A percentile compares a stretch with the other conserved stretches of the same genome.
phyloP scores from a whole-genome alignment of 164 flowering plant species.

The Cinnamomum micranthum region DNA sequence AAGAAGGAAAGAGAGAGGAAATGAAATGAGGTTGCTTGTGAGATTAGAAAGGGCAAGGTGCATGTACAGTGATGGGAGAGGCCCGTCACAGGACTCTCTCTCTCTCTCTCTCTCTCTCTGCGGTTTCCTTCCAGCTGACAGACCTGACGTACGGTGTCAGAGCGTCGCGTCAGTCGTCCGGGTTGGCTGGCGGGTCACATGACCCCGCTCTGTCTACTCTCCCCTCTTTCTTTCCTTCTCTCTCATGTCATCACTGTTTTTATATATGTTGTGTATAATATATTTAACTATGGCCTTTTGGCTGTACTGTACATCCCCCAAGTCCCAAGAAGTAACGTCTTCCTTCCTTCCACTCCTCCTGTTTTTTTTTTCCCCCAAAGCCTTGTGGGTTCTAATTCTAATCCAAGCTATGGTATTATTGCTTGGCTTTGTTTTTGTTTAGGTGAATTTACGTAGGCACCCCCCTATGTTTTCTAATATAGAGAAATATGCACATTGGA shows the following conservation, averaged over 20 bases:
- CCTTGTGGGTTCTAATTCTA: too few species aligned
- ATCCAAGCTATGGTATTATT: too few species aligned
- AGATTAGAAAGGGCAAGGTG: background rate
- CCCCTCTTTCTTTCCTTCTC: background rate
- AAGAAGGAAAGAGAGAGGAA: background rate
- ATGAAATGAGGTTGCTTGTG: background rate
- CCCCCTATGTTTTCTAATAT: too few species aligned
- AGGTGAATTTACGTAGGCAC: too few species aligned
- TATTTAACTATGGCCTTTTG: background rate
- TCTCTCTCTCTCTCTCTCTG: background rate
- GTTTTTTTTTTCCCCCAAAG: too few species aligned
- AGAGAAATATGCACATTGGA: too few species aligned
- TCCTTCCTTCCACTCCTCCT: background rate
- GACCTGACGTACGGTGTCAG: constrained; percentile 23
- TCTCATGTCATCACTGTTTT: background rate
- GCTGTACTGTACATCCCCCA: background rate
- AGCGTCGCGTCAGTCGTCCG: constrained; percentile 17
- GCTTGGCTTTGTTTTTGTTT: too few species aligned
- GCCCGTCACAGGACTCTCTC: background rate
- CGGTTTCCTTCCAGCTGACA: constrained; percentile 33
- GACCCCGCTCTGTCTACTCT: background rate
- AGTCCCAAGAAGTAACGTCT: constrained; percentile 10
- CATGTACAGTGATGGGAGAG: background rate
- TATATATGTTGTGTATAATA: background rate
- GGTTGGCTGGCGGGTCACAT: constrained; percentile 6